Evolutionary conservation across 2,329 filamentous ascomycete species (phyloP).

Genomic region (Beauveria scarabaeidicola): DNA sequence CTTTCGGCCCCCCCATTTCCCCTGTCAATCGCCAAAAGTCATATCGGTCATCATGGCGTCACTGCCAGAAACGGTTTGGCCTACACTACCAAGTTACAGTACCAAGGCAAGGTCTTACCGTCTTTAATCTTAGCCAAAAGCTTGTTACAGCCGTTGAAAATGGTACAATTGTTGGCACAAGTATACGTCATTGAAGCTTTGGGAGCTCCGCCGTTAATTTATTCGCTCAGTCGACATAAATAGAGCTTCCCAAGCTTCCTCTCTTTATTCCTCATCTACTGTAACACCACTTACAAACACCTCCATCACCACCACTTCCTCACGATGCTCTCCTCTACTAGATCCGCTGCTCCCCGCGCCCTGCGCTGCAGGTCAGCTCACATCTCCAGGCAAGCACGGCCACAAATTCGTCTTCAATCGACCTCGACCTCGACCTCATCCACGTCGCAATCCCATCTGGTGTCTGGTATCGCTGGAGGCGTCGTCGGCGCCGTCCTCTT

Average conservation of each 20-base stretch:
- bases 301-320: background rate
- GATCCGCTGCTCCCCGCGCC: background rate
- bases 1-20: background rate
- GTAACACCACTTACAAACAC: background rate
- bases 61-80: conserved; percentile 2
- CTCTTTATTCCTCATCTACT: background rate
- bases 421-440: conserved; percentile 21
- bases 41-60: conserved; percentile 2
- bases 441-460: conserved; percentile 25
- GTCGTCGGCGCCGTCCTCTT: conserved; percentile 33
- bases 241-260: background rate
- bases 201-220: background rate
- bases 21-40: background rate
- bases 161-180: background rate
- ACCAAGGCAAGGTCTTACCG: no score
- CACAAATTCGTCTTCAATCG: conserved; percentile 31
- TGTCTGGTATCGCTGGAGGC: conserved; percentile 35
- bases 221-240: background rate
- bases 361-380: background rate
- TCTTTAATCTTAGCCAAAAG: background rate
- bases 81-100: background rate
- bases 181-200: conserved; percentile 2
- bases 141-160: background rate
- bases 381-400: background rate
- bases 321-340: conserved; percentile 3